These are phyloP conservation scores for Candida labiduridarum DNA, from an alignment of 1,139 yeast genomes.

Conservation along the genomic window DNA sequence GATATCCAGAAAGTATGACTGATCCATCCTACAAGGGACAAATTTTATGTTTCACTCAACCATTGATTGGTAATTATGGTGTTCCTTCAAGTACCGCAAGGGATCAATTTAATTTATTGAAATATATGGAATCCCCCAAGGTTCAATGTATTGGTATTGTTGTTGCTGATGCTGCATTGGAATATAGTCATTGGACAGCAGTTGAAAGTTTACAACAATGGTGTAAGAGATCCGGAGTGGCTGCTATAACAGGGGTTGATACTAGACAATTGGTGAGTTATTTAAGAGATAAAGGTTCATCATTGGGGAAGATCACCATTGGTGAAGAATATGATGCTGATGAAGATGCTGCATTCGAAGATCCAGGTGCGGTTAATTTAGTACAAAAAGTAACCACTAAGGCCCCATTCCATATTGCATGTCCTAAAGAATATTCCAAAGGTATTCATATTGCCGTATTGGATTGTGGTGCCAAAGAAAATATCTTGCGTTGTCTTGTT, in stretches of 20 bases:
- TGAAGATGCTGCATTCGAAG: constrained; percentile 88
- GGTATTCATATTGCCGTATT: constrained; percentile 83
- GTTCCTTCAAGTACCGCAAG: constrained; percentile 83
- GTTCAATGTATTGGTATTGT: constrained; percentile 95
- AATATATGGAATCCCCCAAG: constrained; percentile 87
- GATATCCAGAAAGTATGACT: constrained; percentile 98
- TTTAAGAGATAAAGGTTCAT: constrained; percentile 94
- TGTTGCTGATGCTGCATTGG: constrained; percentile 92
- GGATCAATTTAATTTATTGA: constrained; percentile 82
- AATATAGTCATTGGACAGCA: constrained; percentile 98
- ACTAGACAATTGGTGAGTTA: constrained; percentile 92
- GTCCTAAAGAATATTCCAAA: constrained; percentile 60
- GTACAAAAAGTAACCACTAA: constrained; percentile 95
- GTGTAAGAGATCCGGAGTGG: constrained; percentile 96
- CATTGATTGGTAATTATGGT: constrained; percentile 96
- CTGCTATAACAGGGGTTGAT: constrained; percentile 96
- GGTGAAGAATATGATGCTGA: constrained; percentile 92
- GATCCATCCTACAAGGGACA: constrained; percentile 98
- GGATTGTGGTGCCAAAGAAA: constrained; percentile 98
- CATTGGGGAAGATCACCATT: constrained; percentile 83
- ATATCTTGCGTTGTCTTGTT: constrained; percentile 88
- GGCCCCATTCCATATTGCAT: constrained; percentile 86
- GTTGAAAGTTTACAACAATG: constrained; percentile 92
- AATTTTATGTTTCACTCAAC: constrained; percentile 94
- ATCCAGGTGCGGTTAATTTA: constrained; percentile 88